Evolutionary conservation across 176 grass and related monocot genomes (phyloP), one percentile per base, ranked within the genome.

Genomic region (Dendrocalamus sinicus): DNA sequence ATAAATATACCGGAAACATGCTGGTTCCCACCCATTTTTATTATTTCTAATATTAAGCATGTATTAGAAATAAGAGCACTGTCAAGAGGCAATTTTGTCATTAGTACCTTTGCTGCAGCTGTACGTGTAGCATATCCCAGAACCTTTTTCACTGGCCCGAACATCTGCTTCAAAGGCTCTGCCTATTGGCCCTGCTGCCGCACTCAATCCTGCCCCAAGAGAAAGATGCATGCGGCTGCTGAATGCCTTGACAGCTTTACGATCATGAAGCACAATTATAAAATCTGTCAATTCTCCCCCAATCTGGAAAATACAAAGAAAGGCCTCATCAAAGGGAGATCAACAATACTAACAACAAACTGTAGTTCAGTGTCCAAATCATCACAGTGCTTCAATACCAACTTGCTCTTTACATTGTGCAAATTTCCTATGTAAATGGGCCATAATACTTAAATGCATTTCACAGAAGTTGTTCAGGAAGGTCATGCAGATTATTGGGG

Each of bases 121-220:
- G 90, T 98, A 95, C 68, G 95, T 93, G 77, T 98, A 98, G 85
- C 95, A 93, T 82, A 93, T 79, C 45, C 95, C 95, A 73, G 93
- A 93, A 60, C 95, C 95, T 79, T 86, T 98, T 47, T 95, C 89
- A 64, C 93, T 89, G 66, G 91, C 78, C 78, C 95, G 73, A 63
- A 98, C 80, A 89, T 98, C 95, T 77, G 93, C 95, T 89, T 98
- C 95, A 77, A 98, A 87, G 19, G 86, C 95, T 92, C 95, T 95
- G 55, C 95, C 95, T 13, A 98, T 71, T 57, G 95, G 95, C 26
- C 93, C 95, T 47, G 89, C 95, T 37, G 95, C 95, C 52, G 77
- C 93, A 83, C 95, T 98, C 75, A 98, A 78, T 63, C 93, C 93
- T 51, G 91, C 95, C 47, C 95, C 95, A 67, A 98, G 55, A 74